Conservation (phyloP, 2,329 filamentous ascomycete species). For the Tolypocladium capitatum region DNA sequence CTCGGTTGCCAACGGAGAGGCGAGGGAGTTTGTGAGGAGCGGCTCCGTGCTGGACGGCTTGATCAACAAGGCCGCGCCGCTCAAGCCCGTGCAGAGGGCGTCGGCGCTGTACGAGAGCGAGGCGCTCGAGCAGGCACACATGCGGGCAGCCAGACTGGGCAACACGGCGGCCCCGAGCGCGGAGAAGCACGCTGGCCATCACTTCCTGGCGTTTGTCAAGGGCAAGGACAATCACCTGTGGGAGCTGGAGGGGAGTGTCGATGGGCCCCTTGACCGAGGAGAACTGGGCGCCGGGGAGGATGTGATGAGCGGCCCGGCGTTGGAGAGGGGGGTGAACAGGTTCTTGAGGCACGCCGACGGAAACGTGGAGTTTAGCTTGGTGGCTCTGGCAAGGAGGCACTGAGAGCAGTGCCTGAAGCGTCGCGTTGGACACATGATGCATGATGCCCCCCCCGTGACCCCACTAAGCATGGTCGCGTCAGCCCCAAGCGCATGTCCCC, state of each 20-base stretch:
- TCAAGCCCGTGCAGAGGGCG: constrained; percentile 49
- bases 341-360: constrained; percentile 25
- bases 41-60: constrained; percentile 44
- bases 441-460: no score
- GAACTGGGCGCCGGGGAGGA: constrained; percentile 41
- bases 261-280: constrained; percentile 59
- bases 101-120: constrained; percentile 57
- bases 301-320: constrained; percentile 52
- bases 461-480: no score
- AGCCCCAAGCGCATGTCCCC: no score
- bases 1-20: constrained; percentile 55
- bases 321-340: constrained; percentile 42
- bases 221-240: constrained; percentile 50
- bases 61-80: constrained; percentile 44
- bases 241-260: constrained; percentile 66
- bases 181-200: constrained; percentile 51
- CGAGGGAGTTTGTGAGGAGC: constrained; percentile 37
- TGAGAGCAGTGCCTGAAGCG: not conserved
- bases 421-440: no score
- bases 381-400: constrained; percentile 17
- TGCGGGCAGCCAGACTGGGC: constrained; percentile 52
- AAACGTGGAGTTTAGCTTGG: constrained; percentile 25
- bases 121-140: constrained; percentile 60
- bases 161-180: constrained; percentile 52
- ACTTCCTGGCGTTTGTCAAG: constrained; percentile 75